phyloP scores from a whole-genome alignment of 1,139 yeast genomes.

The Meyerozyma sp. region DNA sequence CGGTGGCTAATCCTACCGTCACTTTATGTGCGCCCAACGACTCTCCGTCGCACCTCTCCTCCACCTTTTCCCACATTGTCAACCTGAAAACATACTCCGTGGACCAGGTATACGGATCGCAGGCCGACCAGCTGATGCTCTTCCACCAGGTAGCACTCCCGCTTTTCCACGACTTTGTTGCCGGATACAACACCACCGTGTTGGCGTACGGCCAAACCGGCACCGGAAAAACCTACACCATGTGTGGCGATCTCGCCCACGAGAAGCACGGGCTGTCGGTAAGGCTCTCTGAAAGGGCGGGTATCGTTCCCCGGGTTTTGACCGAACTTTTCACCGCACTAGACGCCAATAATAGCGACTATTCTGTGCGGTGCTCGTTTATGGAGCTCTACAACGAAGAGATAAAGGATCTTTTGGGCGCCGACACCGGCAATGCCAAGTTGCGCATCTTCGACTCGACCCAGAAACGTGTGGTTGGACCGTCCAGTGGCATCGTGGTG shows the following conservation, averaged over 20 bases:
- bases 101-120: conserved; percentile 71
- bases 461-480: neutral
- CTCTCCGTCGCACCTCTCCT: neutral
- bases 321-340: conserved; percentile 50
- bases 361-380: conserved; percentile 54
- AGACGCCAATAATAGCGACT: conserved; percentile 36
- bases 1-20: conserved; percentile 28
- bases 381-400: conserved; percentile 72
- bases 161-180: conserved; percentile 54
- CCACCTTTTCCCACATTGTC: conserved; percentile 5
- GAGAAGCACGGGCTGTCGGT: conserved; percentile 23
- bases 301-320: conserved; percentile 54
- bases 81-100: conserved; percentile 53
- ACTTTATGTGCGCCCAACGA: conserved; percentile 10
- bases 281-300: conserved; percentile 32
- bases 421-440: conserved; percentile 31
- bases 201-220: conserved; percentile 82
- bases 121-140: conserved; percentile 55
- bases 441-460: conserved; percentile 48
- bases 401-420: conserved; percentile 52
- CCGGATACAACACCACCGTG: conserved; percentile 70
- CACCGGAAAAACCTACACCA: conserved; percentile 71
- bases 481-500: conserved; percentile 25
- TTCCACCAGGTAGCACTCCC: conserved; percentile 64
- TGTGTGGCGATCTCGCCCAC: conserved; percentile 49